phyloP scores from a whole-genome alignment of 2,329 filamentous ascomycete genomes.

The Trichoderma sp. region DNA sequence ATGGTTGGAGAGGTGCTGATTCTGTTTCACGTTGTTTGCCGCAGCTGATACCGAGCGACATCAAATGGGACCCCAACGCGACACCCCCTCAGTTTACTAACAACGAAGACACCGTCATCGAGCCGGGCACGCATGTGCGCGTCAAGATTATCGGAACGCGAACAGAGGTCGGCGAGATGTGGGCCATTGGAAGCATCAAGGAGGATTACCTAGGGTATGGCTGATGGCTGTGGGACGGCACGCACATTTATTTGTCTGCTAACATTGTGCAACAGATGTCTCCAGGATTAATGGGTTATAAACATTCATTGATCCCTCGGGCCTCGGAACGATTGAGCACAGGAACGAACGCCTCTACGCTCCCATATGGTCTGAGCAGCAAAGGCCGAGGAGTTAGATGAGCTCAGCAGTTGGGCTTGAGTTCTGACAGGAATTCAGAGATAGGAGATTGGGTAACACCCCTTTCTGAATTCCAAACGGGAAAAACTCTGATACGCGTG shows the following conservation, averaged over 20 bases:
- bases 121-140: slow-evolving; percentile 88
- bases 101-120: slow-evolving; percentile 89
- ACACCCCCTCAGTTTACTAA: slow-evolving; percentile 97
- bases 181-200: slow-evolving; percentile 96
- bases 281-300: slow-evolving; percentile 24
- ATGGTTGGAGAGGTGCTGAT: neutral
- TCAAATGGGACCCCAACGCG: slow-evolving; percentile 92
- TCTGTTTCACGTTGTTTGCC: slow-evolving; percentile 17
- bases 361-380: neutral
- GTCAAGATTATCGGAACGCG: slow-evolving; percentile 93
- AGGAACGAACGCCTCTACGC: neutral
- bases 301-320: neutral
- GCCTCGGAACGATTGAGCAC: neutral
- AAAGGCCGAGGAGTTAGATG: neutral
- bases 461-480: neutral
- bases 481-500: neutral
- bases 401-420: neutral
- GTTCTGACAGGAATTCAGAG: neutral
- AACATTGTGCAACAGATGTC: slow-evolving; percentile 22
- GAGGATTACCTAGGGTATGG: slow-evolving; percentile 69
- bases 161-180: slow-evolving; percentile 92
- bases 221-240: slow-evolving; percentile 21
- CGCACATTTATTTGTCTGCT: slow-evolving; percentile 24
- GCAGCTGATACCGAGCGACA: slow-evolving; percentile 85
- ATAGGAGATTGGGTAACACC: neutral